phyloP scores from a whole-genome alignment of 352 stramenopile genomes.

The Phytophthora pini region DNA sequence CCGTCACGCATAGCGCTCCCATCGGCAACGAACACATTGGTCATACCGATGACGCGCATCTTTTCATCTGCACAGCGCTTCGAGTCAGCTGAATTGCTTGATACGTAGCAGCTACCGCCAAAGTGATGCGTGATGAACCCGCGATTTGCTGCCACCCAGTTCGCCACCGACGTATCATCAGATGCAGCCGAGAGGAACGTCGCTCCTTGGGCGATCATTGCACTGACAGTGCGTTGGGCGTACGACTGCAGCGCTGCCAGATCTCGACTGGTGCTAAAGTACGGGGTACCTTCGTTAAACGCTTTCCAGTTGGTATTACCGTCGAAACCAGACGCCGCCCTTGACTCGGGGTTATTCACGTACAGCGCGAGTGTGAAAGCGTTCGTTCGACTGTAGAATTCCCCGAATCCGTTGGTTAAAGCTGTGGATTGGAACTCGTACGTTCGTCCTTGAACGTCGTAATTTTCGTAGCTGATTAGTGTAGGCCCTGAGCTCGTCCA shows the following conservation, averaged over 20 bases:
- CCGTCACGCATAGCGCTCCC: conserved; percentile 59
- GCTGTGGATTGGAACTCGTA: conserved; percentile 69
- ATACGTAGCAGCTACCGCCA: conserved; percentile 71
- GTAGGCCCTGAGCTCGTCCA: conserved; percentile 52
- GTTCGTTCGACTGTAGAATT: conserved; percentile 37
- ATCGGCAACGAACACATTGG: conserved; percentile 69
- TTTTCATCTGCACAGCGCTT: conserved; percentile 67
- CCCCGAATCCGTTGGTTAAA: conserved; percentile 49
- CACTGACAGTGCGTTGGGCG: conserved; percentile 42
- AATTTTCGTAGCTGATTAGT: conserved; percentile 66
- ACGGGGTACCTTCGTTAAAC: conserved; percentile 44
- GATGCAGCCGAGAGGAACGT: conserved; percentile 47
- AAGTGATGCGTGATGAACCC: conserved; percentile 66
- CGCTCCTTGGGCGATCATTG: conserved; percentile 41
- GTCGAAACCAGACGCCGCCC: conserved; percentile 49
- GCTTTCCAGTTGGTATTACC: conserved; percentile 45
- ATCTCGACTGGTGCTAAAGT: conserved; percentile 52
- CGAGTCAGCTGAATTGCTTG: conserved; percentile 41
- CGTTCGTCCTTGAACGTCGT: conserved; percentile 46
- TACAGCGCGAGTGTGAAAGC: conserved; percentile 55
- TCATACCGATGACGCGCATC: conserved; percentile 60
- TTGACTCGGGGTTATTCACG: conserved; percentile 67
- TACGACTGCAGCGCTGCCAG: conserved; percentile 60
- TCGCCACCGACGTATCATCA: conserved; percentile 35
- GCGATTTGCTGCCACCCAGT: conserved; percentile 51